Base-by-base conservation (phyloP, 371 early-diverging fungal species). In the Mucor sp. region DNA sequence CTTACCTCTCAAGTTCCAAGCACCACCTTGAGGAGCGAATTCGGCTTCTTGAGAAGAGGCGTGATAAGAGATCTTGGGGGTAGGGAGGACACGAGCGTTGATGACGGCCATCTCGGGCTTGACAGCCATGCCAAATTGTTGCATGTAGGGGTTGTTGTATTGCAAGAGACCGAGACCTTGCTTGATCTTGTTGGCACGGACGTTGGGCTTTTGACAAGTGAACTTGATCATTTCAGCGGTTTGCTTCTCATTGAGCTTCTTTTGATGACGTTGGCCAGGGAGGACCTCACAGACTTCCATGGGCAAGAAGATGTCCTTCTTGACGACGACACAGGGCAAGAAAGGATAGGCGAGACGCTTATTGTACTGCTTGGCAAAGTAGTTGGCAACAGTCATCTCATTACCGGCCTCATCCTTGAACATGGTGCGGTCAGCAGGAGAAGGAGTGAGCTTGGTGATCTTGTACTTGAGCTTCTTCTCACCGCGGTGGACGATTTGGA, bases 211-310 rank as follows among this genome's bases (percentile, higher is more conserved):
- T 74, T 92, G 91, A 73, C 94, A 92, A 4, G 96, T 93, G 72
- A 95, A 94, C 70, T 89, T 93, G 77, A 98, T 95, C 95, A 98
- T 97, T 67, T 96, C 95, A 0, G 95, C 92, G 0, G 97, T 97
- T 83, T 97, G 92, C 55, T 83, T 85, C 58, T 95, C 95, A 69
- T 92, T 90, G 21, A 95, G 80, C 75, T 94, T 94, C 73, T 91
- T 85, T 69, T 85, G 73, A 69, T 87, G 89, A 35, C 94, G 87
- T 83, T 96, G 96, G 58, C 94, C 95, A 62, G 89, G 83, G n/a
- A 91, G 75, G 23, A 98, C 81, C 33, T 89, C 86, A 83, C 98
- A 97, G 43, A 96, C 87, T 80, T 98, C 98, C 84, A 97, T 87
- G 35, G 99, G 98, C 44, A 97, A 77, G 69, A 82, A 88, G 37